phyloP scores from a whole-genome alignment of 805 yeast species.

The Hanseniaspora guilliermondii region DNA sequence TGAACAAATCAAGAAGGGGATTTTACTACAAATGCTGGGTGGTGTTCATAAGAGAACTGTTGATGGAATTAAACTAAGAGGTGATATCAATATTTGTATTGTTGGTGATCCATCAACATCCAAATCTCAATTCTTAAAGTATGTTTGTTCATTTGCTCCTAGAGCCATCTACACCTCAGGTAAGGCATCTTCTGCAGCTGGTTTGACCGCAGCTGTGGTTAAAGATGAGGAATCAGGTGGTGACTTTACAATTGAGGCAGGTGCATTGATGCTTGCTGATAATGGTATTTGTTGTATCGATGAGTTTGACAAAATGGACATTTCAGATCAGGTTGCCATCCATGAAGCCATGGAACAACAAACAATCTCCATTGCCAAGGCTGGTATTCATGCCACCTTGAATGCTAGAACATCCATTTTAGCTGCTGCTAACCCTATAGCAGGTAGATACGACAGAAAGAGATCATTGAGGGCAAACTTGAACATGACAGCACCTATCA shows the following conservation, averaged over 20 bases:
- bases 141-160: slow-evolving; percentile 82
- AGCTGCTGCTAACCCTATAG: slow-evolving; percentile 98
- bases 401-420: slow-evolving; percentile 92
- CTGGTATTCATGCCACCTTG: slow-evolving; percentile 95
- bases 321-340: slow-evolving; percentile 91
- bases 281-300: slow-evolving; percentile 98
- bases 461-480: slow-evolving; percentile 72
- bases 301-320: slow-evolving; percentile 96
- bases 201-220: slow-evolving; percentile 94
- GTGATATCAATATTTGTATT: slow-evolving; percentile 91
- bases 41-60: slow-evolving; percentile 89
- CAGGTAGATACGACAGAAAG: slow-evolving; percentile 90
- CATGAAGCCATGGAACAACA: slow-evolving; percentile 99
- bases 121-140: slow-evolving; percentile 88
- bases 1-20: slow-evolving; percentile 81
- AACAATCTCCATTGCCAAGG: slow-evolving; percentile 95
- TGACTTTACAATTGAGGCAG: slow-evolving; percentile 94
- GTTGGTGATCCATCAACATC: slow-evolving; percentile 99
- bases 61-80: slow-evolving; percentile 93
- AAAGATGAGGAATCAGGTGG: slow-evolving; percentile 88
- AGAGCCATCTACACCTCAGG: slow-evolving; percentile 95
- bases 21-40: slow-evolving; percentile 77
- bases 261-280: slow-evolving; percentile 96
- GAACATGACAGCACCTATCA: slow-evolving; percentile 94
- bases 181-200: slow-evolving; percentile 97